Conservation (phyloP, 352 stramenopile species). For the Pythium volutum region DNA sequence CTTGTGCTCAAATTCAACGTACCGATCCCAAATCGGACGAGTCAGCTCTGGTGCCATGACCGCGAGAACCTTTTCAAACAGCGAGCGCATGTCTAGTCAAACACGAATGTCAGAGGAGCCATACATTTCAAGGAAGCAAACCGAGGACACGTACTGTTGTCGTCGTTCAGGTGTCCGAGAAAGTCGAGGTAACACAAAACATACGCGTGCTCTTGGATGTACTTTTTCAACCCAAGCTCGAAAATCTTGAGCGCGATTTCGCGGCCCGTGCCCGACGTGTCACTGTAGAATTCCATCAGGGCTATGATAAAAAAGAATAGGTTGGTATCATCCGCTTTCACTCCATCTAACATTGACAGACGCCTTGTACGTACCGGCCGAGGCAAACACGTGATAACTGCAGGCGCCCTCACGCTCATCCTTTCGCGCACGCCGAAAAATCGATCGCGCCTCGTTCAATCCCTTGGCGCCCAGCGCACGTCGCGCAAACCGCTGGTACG, state of each 20-base stretch:
- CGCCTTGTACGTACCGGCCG: slow-evolving; percentile 47
- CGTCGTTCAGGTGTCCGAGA: slow-evolving; percentile 82
- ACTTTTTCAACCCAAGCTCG: slow-evolving; percentile 86
- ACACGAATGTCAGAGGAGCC: neutral
- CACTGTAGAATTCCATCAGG: slow-evolving; percentile 83
- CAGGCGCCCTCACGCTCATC: slow-evolving; percentile 79
- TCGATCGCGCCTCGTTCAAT: slow-evolving; percentile 63
- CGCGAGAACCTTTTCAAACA: slow-evolving; percentile 87
- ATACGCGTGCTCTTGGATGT: slow-evolving; percentile 82
- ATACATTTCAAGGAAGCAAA: neutral
- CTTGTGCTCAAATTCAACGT: slow-evolving; percentile 84
- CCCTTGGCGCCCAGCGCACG: slow-evolving; percentile 75
- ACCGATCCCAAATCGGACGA: slow-evolving; percentile 83
- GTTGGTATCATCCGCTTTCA: neutral
- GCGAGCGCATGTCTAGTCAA: slow-evolving; percentile 76
- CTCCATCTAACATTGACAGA: neutral
- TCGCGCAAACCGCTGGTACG: slow-evolving; percentile 81
- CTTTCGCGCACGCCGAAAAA: slow-evolving; percentile 83
- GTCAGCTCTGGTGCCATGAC: slow-evolving; percentile 81
- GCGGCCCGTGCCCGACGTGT: slow-evolving; percentile 76
- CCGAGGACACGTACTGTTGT: slow-evolving; percentile 69
- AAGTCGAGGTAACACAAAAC: slow-evolving; percentile 87
- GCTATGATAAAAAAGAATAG: slow-evolving; percentile 33
- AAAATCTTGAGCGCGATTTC: slow-evolving; percentile 90
- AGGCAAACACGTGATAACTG: slow-evolving; percentile 80